Base-by-base conservation (phyloP, 495 filamentous ascomycete species). In the Neurospora sp. region DNA sequence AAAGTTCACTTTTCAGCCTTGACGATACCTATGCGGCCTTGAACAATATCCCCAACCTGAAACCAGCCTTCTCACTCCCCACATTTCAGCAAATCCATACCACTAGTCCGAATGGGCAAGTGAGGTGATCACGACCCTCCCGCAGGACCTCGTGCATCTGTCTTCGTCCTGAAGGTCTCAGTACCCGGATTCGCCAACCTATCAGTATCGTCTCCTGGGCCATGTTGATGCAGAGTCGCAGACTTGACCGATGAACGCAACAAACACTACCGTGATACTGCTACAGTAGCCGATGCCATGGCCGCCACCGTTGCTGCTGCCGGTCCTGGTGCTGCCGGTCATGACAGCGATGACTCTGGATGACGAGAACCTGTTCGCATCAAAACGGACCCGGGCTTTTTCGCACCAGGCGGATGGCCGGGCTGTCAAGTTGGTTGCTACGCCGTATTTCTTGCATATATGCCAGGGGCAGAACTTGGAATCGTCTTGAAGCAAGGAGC, bases 341-440 rank as follows among this genome's bases (percentile, higher is more conserved):
- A 65, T 65, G 53, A 37, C 53, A 65, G 27, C 53, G 53, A 65
- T 65, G 27, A 35, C 53, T 35, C 12, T 35, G 37, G 69, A 71
- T 73, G 72, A 68, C 69, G 72, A 73, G 69, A 70, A 73, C 72
- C 68, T 35, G 44, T 71, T 70, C 72, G 72, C 72, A 73, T 69
- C 35, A 73, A 41, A 68, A 20, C 61, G 20, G 27, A 27, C 71
- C 20, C 40, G 71, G 2, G 27, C 53, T 11, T 35, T 9, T 61
- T 61, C 22, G 53, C 53, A 61, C 53, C 53, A 65, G 53, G 53
- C 12, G 48, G 48, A 59, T 59, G 48, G 22, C 22, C 48, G 48
- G 48, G 22, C 48, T 59, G 53, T 12, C 22, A 31, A 61, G 53
- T 31, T 31, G 53, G 22, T 31, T 61, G 53, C 53, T 31, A 61